These are phyloP conservation scores for Angophora floribunda DNA, from an alignment of 345 rosid genomes.

Conservation along the genomic window DNA sequence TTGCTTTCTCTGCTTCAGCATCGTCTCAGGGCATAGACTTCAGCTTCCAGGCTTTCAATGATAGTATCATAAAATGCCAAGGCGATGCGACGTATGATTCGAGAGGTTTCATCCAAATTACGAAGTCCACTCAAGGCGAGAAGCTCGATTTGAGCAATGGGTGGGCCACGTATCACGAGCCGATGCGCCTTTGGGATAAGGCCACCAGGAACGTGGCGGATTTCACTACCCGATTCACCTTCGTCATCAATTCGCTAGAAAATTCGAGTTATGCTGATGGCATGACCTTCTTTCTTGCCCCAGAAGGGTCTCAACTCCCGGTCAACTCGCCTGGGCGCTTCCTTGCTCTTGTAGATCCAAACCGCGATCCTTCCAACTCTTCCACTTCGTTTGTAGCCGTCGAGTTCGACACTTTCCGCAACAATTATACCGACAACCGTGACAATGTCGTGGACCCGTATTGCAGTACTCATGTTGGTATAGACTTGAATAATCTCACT, in stretches of 20 bases:
- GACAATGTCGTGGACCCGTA: no score
- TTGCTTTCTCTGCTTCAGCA: neutral
- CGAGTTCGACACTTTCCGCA: slow-evolving; percentile 1
- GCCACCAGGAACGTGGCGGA: neutral
- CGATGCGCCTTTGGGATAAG: neutral
- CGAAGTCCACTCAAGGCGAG: neutral
- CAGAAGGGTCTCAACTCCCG: neutral
- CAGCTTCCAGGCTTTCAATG: neutral
- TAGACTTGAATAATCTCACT: neutral
- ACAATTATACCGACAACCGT: neutral
- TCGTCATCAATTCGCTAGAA: neutral
- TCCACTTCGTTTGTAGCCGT: slow-evolving; percentile 2
- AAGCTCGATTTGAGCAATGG: neutral
- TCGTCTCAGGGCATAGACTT: neutral
- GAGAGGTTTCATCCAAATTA: neutral
- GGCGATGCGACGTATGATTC: neutral
- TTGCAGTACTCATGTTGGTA: neutral
- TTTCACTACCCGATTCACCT: slow-evolving; percentile 7
- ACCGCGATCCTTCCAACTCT: no score
- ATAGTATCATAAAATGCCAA: neutral
- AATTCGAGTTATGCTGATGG: neutral
- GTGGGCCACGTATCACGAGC: neutral
- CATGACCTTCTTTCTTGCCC: slow-evolving; percentile 5
- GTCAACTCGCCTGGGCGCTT: neutral
- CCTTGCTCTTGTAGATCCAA: neutral